Conservation (phyloP, 805 yeast genomes). For the Suhomyces sp. region DNA sequence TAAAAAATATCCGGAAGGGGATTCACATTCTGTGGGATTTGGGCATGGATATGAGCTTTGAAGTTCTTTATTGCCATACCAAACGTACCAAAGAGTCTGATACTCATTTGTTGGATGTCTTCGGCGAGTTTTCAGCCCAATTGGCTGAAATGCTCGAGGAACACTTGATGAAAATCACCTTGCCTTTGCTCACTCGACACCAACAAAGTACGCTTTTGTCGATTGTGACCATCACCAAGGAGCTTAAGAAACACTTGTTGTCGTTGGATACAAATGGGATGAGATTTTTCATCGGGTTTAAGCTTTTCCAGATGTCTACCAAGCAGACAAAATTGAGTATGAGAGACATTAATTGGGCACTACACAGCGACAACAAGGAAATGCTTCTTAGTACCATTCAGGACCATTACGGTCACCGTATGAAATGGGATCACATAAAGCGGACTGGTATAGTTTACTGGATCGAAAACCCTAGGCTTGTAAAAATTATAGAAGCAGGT, state of each 20-base stretch:
- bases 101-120: conserved; percentile 3
- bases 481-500: conserved; percentile 54
- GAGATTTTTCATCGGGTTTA: conserved; percentile 68
- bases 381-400: conserved; percentile 52
- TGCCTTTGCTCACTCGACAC: conserved; percentile 85
- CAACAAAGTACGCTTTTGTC: conserved; percentile 82
- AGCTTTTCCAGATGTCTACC: conserved; percentile 51
- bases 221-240: conserved; percentile 61
- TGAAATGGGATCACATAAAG: conserved; percentile 61
- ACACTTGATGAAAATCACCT: conserved; percentile 57
- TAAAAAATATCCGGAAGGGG: conserved; percentile 46
- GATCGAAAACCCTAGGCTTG: conserved; percentile 40
- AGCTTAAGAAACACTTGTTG: conserved; percentile 44
- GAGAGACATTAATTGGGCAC: conserved; percentile 86
- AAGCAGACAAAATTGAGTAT: conserved; percentile 57
- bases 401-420: conserved; percentile 37
- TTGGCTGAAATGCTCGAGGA: conserved; percentile 53
- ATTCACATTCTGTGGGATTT: conserved; percentile 33
- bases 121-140: conserved; percentile 33
- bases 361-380: conserved; percentile 77
- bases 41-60: conserved; percentile 21
- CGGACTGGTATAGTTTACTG: conserved; percentile 71
- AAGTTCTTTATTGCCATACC: conserved; percentile 11
- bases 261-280: conserved; percentile 64
- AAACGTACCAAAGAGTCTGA: no score